Evolutionary conservation across 768 basidiomycete species (phyloP).

Genomic region (Pisolithus sp.): DNA sequence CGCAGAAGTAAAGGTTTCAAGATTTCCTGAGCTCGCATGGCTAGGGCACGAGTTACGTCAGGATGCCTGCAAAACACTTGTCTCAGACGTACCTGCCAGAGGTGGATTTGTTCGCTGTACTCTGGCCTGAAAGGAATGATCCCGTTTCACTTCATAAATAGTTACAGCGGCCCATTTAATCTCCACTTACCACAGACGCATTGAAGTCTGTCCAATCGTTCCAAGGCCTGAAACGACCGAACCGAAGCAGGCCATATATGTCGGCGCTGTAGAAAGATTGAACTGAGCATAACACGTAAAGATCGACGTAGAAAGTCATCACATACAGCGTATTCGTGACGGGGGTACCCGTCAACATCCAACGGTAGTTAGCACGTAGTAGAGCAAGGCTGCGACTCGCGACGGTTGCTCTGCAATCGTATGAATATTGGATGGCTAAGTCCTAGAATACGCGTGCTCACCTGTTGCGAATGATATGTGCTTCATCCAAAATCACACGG

Average conservation of each 20-base stretch:
- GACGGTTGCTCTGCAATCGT: conserved; percentile 41
- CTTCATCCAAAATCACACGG: conserved; percentile 72
- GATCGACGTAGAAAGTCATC: not conserved
- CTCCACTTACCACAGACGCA: conserved; percentile 40
- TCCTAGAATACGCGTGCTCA: conserved; percentile 11
- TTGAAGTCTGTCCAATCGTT: conserved; percentile 71
- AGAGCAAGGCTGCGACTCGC: conserved; percentile 54
- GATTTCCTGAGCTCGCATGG: conserved; percentile 60
- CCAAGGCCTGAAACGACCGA: conserved; percentile 62
- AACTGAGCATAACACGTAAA: no score
- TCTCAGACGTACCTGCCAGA: conserved; percentile 43
- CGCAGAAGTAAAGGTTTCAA: conserved; percentile 63
- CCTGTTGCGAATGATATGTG: conserved; percentile 71
- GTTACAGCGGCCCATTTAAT: not conserved
- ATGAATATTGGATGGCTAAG: not conserved
- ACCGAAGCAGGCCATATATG: conserved; percentile 65
- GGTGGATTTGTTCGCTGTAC: conserved; percentile 52
- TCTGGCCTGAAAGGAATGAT: conserved; percentile 34
- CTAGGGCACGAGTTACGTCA: conserved; percentile 14
- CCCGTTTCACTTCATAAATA: not conserved
- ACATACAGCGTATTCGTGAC: conserved; percentile 63
- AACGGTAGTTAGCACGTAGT: conserved; percentile 60
- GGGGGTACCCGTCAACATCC: conserved; percentile 76
- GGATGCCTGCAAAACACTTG: not conserved
- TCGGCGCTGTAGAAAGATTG: conserved; percentile 42